A percentile compares a stretch with the other conserved stretches of the same genome.
Conservation (phyloP, 768 basidiomycete species). For the Trametes elegans region DNA sequence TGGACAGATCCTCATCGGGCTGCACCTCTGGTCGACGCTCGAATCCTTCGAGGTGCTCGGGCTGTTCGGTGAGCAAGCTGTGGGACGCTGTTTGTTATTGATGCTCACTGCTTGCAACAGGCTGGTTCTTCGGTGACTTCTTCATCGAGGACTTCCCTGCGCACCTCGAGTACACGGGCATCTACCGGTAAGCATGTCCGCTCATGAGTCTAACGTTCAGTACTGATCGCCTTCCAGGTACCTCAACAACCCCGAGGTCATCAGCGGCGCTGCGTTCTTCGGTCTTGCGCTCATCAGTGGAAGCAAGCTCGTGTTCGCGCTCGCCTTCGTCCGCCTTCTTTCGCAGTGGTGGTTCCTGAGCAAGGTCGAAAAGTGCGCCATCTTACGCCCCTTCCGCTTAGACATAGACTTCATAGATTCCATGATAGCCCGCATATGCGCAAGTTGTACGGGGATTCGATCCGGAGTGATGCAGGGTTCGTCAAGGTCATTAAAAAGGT, state of each 20-base stretch:
- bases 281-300: conserved; percentile 90
- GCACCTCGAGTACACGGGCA: conserved; percentile 92
- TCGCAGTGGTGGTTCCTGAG: conserved; percentile 97
- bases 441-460: conserved; percentile 88
- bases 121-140: conserved; percentile 99
- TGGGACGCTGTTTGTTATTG: background rate
- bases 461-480: conserved; percentile 95
- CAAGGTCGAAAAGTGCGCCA: conserved; percentile 82
- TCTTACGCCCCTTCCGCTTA: background rate
- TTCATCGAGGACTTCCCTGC: conserved; percentile 93
- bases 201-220: background rate
- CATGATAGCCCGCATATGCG: conserved; percentile 93
- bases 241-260: conserved; percentile 92
- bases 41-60: conserved; percentile 94
- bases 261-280: conserved; percentile 95
- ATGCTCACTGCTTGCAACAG: conserved; percentile 36
- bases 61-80: conserved; percentile 65
- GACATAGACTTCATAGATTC: background rate
- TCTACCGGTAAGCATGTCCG: conserved; percentile 70
- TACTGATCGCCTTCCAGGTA: conserved; percentile 51
- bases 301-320: conserved; percentile 83
- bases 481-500: conserved; percentile 97
- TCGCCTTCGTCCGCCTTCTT: conserved; percentile 83
- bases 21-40: conserved; percentile 89
- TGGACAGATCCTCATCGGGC: conserved; percentile 53